A percentile compares a stretch with the other conserved stretches of the same genome.
phyloP scores from a whole-genome alignment of 768 basidiomycete genomes.

The Chalciporus sphaerocephalus region DNA sequence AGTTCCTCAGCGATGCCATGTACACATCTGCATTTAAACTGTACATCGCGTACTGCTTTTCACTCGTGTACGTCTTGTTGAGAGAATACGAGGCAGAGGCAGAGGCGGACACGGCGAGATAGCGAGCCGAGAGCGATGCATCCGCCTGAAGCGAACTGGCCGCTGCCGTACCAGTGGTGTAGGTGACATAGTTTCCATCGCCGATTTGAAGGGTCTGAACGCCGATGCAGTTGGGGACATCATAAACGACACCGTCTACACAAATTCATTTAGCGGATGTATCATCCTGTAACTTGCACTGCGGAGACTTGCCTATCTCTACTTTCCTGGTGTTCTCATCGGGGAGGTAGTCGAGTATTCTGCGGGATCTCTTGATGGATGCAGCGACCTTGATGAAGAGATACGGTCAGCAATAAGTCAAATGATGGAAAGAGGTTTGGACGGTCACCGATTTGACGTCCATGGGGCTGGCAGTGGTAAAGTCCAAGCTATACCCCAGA shows the following conservation, averaged over 20 bases:
- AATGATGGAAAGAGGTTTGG: neutral
- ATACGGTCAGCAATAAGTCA: too few relatives aligned
- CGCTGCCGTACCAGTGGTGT: conserved; percentile 1
- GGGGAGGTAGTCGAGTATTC: too few relatives aligned
- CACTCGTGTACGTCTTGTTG: conserved; percentile 9
- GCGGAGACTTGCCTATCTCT: too few relatives aligned
- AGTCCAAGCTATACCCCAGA: conserved; percentile 6
- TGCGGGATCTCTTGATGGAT: too few relatives aligned
- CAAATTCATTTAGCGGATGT: too few relatives aligned
- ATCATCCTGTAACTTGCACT: too few relatives aligned
- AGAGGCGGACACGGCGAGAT: conserved; percentile 9
- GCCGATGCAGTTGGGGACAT: conserved; percentile 2
- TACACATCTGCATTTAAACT: conserved; percentile 14
- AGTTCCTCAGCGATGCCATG: conserved; percentile 9
- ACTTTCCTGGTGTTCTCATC: too few relatives aligned
- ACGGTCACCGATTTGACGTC: conserved; percentile 3
- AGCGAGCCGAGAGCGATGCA: conserved; percentile 3
- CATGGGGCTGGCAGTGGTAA: conserved; percentile 1
- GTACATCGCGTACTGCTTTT: conserved; percentile 17
- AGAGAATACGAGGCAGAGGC: conserved; percentile 12
- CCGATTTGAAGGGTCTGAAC: neutral
- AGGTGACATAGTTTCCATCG: conserved; percentile 6
- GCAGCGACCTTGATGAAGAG: too few relatives aligned
- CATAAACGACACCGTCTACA: neutral
- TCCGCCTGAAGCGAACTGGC: neutral